Conservation (phyloP, 2,329 filamentous ascomycete genomes). For the Scedosporium aurantiacum region DNA sequence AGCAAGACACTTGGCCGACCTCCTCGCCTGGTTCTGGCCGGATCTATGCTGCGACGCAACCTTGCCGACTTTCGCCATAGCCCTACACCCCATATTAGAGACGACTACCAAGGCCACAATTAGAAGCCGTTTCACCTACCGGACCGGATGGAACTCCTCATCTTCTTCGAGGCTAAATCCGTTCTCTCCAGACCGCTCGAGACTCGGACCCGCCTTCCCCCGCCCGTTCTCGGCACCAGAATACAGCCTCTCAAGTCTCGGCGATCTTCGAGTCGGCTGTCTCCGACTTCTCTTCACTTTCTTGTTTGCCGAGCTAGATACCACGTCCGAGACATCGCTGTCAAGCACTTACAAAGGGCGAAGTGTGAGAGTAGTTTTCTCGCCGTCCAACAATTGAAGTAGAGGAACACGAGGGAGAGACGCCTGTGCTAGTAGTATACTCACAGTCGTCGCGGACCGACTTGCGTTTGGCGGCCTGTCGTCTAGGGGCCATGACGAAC, state of each 20-base stretch:
- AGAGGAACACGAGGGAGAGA: background rate
- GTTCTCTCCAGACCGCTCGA: background rate
- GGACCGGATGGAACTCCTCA: background rate
- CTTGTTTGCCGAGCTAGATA: background rate
- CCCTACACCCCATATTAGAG: background rate
- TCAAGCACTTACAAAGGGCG: background rate
- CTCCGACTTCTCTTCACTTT: slow-evolving; percentile 3
- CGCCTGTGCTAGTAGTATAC: background rate
- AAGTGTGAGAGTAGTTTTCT: background rate
- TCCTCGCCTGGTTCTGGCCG: background rate
- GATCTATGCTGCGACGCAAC: slow-evolving; percentile 1
- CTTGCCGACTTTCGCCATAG: background rate
- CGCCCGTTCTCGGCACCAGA: background rate
- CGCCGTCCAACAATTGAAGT: background rate
- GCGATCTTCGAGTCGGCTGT: background rate
- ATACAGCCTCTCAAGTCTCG: background rate
- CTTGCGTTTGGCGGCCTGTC: slow-evolving; percentile 3
- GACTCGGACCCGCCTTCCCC: background rate
- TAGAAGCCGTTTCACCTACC: background rate
- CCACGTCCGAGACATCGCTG: background rate
- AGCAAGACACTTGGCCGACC: background rate
- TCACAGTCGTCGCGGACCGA: background rate
- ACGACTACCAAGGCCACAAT: background rate
- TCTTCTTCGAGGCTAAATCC: background rate
- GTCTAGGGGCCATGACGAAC: slow-evolving; percentile 3